Conservation (phyloP, 805 yeast genomes). For the Candida silvicultrix region DNA sequence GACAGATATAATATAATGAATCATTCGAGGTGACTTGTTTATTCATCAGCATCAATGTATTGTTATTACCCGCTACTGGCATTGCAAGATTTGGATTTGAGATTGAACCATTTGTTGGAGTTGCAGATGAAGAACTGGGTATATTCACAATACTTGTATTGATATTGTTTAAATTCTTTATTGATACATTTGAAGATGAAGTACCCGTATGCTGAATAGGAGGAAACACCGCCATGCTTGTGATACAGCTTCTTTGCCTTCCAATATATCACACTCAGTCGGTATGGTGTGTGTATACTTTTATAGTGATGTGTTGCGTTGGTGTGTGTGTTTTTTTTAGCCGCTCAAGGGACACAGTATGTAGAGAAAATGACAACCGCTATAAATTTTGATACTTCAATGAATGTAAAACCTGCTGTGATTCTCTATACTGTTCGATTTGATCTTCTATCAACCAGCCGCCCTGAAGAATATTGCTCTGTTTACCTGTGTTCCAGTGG, state of each 20-base stretch:
- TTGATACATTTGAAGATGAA: background rate
- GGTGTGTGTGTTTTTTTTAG: background rate
- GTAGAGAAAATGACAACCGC: too few relatives aligned
- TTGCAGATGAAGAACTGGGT: slow-evolving; percentile 2
- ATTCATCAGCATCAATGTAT: slow-evolving; percentile 47
- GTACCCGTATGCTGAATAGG: background rate
- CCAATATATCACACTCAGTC: too few relatives aligned
- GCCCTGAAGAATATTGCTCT: too few relatives aligned
- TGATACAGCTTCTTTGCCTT: too few relatives aligned
- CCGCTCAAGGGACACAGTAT: background rate
- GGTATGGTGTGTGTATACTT: too few relatives aligned
- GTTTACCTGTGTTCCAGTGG: too few relatives aligned
- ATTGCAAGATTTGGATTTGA: background rate
- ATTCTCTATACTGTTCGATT: too few relatives aligned
- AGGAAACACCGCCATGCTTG: background rate
- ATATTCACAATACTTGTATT: background rate
- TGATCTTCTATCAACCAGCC: too few relatives aligned
- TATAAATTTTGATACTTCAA: too few relatives aligned
- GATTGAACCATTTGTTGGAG: background rate
- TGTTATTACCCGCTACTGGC: slow-evolving; percentile 8
- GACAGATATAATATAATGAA: slow-evolving; percentile 65
- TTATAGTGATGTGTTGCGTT: too few relatives aligned
- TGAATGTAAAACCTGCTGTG: too few relatives aligned
- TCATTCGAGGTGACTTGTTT: slow-evolving; percentile 54
- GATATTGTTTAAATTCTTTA: background rate